Evolutionary conservation across 257 asterid species (phyloP).

Genomic region (Nyctanthes arbortristis): DNA sequence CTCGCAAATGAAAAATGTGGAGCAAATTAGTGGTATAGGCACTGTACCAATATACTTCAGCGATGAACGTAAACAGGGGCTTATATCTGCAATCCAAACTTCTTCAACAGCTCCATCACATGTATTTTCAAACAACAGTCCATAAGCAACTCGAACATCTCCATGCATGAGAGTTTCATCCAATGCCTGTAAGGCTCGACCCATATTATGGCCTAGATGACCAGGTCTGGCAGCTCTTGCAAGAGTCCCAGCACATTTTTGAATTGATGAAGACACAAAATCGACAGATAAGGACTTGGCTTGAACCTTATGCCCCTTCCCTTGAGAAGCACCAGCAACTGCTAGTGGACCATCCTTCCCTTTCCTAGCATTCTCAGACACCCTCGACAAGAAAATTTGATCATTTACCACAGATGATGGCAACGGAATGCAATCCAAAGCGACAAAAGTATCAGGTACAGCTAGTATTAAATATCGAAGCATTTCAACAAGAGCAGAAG

Average conservation of each 20-base stretch:
- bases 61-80: conserved; percentile 70
- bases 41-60: conserved; percentile 68
- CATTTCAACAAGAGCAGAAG: conserved; percentile 95
- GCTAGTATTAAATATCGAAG: conserved; percentile 84
- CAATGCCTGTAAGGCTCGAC: conserved; percentile 71
- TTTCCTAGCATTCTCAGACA: conserved; percentile 63
- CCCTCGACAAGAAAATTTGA: conserved; percentile 69
- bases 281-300: conserved; percentile 60
- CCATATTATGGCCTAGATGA: conserved; percentile 66
- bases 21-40: conserved; percentile 61
- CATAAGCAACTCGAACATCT: conserved; percentile 62
- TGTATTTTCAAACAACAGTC: conserved; percentile 63
- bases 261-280: conserved; percentile 71
- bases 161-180: conserved; percentile 82
- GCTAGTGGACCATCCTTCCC: conserved; percentile 46
- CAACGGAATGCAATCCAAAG: conserved; percentile 87
- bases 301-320: conserved; percentile 51
- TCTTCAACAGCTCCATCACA: conserved; percentile 76
- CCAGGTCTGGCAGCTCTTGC: conserved; percentile 73
- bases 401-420: conserved; percentile 72
- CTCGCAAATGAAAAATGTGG: conserved; percentile 86
- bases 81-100: conserved; percentile 81
- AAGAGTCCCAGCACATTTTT: conserved; percentile 70
- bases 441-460: conserved; percentile 96
- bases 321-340: conserved; percentile 49